These are phyloP conservation scores for Agrostemma githago DNA, from an alignment of 148 eudicot species.

Conservation along the genomic window DNA sequence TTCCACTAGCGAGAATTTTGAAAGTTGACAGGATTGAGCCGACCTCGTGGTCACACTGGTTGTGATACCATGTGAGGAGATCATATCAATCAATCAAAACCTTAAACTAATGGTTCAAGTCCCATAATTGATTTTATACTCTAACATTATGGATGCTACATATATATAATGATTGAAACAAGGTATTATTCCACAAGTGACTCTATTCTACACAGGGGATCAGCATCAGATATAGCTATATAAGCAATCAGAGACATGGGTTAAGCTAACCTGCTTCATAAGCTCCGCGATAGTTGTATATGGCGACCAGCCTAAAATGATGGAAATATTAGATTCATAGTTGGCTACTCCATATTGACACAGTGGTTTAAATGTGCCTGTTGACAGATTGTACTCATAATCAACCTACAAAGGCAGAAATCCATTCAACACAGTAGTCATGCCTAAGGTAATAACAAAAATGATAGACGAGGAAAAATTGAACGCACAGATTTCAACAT, in stretches of 20 bases:
- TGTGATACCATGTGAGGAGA: no score
- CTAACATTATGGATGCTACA: no score
- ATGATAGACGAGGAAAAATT: background rate
- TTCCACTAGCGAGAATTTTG: no score
- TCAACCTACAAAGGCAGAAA: constrained; percentile 52
- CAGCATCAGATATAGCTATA: background rate
- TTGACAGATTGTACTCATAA: constrained; percentile 49
- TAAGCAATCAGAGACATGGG: background rate
- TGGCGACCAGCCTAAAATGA: constrained; percentile 83
- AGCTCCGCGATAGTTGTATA: constrained; percentile 59
- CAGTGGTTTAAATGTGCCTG: constrained; percentile 41
- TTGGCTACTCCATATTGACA: constrained; percentile 32
- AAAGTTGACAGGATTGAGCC: no score
- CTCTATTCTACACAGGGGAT: background rate
- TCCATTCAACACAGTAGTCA: background rate
- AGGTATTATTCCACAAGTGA: background rate
- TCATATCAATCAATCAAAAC: no score
- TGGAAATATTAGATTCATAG: constrained; percentile 47
- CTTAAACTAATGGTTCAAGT: no score
- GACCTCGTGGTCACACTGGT: no score
- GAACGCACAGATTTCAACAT: constrained; percentile 1
- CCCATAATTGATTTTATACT: no score
- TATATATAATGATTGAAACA: no score
- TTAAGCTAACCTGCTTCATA: constrained; percentile 60
- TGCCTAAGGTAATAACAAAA: background rate